Base-by-base conservation (phyloP, 352 stramenopile genomes). In the Globisporangium barbulae region DNA sequence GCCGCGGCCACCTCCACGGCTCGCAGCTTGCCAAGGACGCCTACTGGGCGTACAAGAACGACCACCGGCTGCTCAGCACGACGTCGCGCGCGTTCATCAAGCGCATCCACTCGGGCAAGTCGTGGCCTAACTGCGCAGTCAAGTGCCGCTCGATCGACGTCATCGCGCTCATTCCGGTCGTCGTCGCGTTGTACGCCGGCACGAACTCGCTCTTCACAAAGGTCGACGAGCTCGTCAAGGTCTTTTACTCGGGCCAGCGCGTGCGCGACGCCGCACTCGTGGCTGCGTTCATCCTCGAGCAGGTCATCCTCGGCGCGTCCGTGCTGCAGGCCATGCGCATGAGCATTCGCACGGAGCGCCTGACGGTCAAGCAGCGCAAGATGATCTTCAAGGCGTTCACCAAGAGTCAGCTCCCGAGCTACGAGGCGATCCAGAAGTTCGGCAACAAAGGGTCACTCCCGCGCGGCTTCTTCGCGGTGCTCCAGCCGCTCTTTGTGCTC, bases 321-420 rank as follows among this genome's bases (percentile, higher is more conserved):
- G 82, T 93, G 53, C 70, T 93, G 53, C 80, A 93, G 63, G 84
- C 84, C 37, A 90, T 93, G 84, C 81, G 84, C 57, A 90, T 90
- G 82, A 90, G 81, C 58, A 93, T 93, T 58, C 84, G 84, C 30
- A 91, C 81, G 6, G 84, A 93, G 49, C 75, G 81, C 2, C 74
- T 93, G 13, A 93, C 78, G 31, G 80, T 91, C 54, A 89, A 90
- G 73, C 84, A 93, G 65, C 81, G 84, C 52, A 93, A 91, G 63
- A 81, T 89, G 21, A 91, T 93, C 62, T 93, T 91, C 61, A 93
- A 93, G 64, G 82, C 84, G 30, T 93, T 93, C 63, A 93, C 84
- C 55, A 91, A 93, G 70, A 90, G 81, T 17, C 81, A 92, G 61
- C 70, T 91, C 22, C 79, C 83, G 8, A 90, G 80, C 59, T 91